Conservation (phyloP, 768 basidiomycete species). For the Lentinula sp. region DNA sequence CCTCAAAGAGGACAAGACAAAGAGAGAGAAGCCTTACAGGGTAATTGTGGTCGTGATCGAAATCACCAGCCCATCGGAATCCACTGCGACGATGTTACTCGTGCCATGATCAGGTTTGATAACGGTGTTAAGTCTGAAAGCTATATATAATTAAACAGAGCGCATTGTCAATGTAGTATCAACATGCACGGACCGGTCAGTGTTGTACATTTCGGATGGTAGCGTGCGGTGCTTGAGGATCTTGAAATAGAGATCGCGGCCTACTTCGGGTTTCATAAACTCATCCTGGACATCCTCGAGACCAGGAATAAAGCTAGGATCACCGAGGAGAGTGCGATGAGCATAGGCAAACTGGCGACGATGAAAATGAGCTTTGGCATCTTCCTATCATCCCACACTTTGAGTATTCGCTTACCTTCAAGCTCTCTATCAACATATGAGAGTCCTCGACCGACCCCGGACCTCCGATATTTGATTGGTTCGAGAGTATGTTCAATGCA, state of each 20-base stretch:
- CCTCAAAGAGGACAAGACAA: neutral
- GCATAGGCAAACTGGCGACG: neutral
- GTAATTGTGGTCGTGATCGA: conserved; percentile 5
- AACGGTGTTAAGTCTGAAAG: neutral
- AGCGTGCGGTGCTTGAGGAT: neutral
- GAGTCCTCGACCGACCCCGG: neutral
- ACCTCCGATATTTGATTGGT: neutral
- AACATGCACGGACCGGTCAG: neutral
- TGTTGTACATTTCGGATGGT: neutral
- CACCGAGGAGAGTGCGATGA: conserved; percentile 5
- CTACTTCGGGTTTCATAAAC: neutral
- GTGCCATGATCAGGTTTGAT: conserved; percentile 2
- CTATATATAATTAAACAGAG: neutral
- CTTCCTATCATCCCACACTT: too few relatives aligned
- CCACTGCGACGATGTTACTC: conserved; percentile 1
- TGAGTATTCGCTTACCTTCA: neutral
- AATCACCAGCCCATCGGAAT: conserved; percentile 5
- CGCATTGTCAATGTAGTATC: neutral
- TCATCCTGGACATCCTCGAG: neutral
- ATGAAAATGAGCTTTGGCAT: neutral
- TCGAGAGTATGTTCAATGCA: neutral
- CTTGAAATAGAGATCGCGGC: neutral
- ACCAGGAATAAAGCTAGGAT: neutral
- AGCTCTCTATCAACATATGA: conserved; percentile 1
- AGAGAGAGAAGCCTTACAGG: neutral